These are phyloP conservation scores for Panicum miliaceum DNA, from an alignment of 176 grass and related monocot species.

Conservation along the genomic window DNA sequence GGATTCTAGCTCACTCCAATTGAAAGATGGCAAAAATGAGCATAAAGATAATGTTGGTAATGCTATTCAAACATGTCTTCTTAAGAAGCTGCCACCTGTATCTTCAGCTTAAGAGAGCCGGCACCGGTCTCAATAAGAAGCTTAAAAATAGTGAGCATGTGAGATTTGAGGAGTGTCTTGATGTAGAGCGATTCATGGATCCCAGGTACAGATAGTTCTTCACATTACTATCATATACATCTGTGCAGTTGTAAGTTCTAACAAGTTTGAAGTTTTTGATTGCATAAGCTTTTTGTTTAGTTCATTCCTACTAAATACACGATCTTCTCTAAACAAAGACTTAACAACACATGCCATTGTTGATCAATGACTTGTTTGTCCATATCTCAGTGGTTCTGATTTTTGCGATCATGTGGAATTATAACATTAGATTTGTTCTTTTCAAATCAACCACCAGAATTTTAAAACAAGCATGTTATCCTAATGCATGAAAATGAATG, in stretches of 20 bases:
- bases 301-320: neutral
- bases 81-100: constrained; percentile 56
- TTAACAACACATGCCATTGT: neutral
- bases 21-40: constrained; percentile 32
- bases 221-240: neutral
- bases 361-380: neutral
- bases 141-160: neutral
- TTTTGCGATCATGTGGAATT: neutral
- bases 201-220: constrained; percentile 20
- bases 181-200: neutral
- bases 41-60: constrained; percentile 27
- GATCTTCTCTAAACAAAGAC: neutral
- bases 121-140: fast-evolving
- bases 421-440: neutral
- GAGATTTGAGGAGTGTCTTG: constrained; percentile 26
- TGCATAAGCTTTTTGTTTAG: neutral
- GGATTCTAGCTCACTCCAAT: constrained; percentile 1
- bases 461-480: neutral
- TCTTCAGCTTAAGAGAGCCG: neutral
- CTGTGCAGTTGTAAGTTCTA: neutral
- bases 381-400: neutral
- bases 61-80: constrained; percentile 46
- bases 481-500: neutral
- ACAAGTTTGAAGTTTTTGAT: neutral
- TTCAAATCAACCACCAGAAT: neutral